Evolutionary conservation across 2,329 filamentous ascomycete genomes (phyloP), one percentile per base, ranked within the genome.

Genomic region (Beauveria bassiana): DNA sequence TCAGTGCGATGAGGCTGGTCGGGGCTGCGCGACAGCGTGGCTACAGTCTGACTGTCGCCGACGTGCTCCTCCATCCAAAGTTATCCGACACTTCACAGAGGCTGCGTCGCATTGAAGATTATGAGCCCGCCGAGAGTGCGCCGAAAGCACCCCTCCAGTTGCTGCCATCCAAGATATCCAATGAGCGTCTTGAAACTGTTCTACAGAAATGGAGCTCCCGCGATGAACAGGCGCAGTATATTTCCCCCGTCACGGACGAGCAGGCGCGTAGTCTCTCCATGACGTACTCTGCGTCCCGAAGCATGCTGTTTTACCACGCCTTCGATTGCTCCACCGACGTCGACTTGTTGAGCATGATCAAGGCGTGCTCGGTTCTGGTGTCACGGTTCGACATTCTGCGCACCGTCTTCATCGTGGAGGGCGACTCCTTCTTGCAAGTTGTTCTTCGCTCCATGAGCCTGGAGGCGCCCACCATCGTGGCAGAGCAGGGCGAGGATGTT

Each of bases 151-250:
- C 20, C 8, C 45, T 50, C n/a, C 45, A 16, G 20, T 22, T 42
- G 5, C 22, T 50, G 18, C 45, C 55, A 10, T n/a, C 55, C 31
- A 49, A 22, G 3, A 34, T 51, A n/a, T 34, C 47, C 20, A 45
- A 79, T 22, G 69, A 73, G 45, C 76, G 77, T 47, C 72, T 83
- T 63, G 71, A 26, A 8, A 16, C 45, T 2, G 22, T 50, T 75
- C 0, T 75, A 82, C 64, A 81, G 83, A 62, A 76, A 73, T 61
- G 79, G 78, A 64, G 81, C 81, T 2, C 70, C 80, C 22, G 77
- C 78, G 5, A 74, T 76, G 53, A 77, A 81, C 12, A 78, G 80
- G 59, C 71, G 71, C 57, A 52, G n/a, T n/a, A 31, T 24, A 20
- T 52, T 22, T 34, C 34, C 12, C 47, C 49, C 24, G 46, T 51